Evolutionary conservation across 1,284 basidiomycete species (phyloP), one percentile per base, ranked within the genome.

Genomic region (Malassezia obtusa): DNA sequence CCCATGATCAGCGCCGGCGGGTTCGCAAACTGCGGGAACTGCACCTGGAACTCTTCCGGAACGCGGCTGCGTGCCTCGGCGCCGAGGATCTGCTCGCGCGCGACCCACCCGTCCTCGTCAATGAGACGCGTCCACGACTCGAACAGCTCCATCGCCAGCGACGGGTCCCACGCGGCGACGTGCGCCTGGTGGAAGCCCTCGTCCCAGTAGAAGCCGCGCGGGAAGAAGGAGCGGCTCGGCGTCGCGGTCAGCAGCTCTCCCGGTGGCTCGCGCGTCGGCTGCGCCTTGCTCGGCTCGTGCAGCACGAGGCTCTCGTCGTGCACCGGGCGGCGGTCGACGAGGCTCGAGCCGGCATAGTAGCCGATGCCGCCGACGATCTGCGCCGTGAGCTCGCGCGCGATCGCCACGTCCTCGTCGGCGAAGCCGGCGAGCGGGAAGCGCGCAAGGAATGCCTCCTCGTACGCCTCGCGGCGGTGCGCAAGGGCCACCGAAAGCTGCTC

Each of bases 151-250:
- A 94, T 79, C 64, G 87, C 86, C 57, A 94, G 81, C 65, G 89
- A 87, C 57, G 85, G 88, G 68, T 95, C 91, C 86, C 86, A 92
- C 61, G 83, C 82, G 19, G 87, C 88, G 40, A 95, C 87, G 63
- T 90, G 84, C 36, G 89, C 77, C 28, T 94, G 76, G 74, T 95
- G 91, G 78, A 95, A 95, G 1, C 90, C 90, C 76, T 95, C 90
- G 70, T 95, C 90, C 87, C 90, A 95, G 75, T 95, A 95, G 74
- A 95, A 95, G 21, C 90, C 90, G 72, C 90, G 80, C 1, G 90
- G 90, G 78, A 95, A 95, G 78, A 94, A 91, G 63, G 87, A 89
- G 44, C 91, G 80, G 71, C 88, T 90, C 1, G 90, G 90, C 0
- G 90, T 95, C 0, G 87, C 90, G 6, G 90, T 91, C 59, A 92